Base-by-base conservation (phyloP, 768 basidiomycete species). In the Macrocybe gigantea region DNA sequence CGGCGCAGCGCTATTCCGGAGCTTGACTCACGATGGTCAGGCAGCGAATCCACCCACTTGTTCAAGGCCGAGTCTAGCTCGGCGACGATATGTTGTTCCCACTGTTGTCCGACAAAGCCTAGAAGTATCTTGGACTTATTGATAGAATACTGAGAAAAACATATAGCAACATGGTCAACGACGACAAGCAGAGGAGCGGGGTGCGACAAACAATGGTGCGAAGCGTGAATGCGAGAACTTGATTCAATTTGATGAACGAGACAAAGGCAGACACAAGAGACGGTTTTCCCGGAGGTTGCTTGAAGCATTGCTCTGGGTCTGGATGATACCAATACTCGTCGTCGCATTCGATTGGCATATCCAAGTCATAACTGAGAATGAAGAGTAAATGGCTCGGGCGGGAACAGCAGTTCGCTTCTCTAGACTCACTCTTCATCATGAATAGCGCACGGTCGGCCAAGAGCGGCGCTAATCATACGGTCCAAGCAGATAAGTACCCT, bases 311-410 rank as follows among this genome's bases (percentile, higher is more conserved):
- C 2, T 72, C 66, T 0, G 78, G 78, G 51, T 82, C 81, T 30
- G 68, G 70, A 47, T 73, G 67, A 11, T 81, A 75, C 87, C 88
- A 91, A 55, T 83, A 89, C 56, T 87, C 84, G 58, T 88, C 86
- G 52, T 80, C 76, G 37, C 85, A 84, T 48, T 78, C 76, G 2
- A 82, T 61, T 1, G 77, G 79, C 5, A 84, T 65, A 49, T 89
- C 88, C 2, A 86, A 65, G 54, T 93, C 88, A 54, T 88, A 87
- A 54, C 87, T 89, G 48, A 12, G 29, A 22, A 36, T 9, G 39
- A 39, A 47, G 34, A 51, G 38, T 14, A 30, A 45, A 39, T 33
- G 15, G 33, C 14, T 38, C 49, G 44, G 33, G n/a, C 1, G 11
- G 38, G 14, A 34, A 11, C 11, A n/a, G 7, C 61, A 32, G 50